Evolutionary conservation across 1,284 basidiomycete genomes (phyloP).

Genomic region (Melampsora americana): DNA sequence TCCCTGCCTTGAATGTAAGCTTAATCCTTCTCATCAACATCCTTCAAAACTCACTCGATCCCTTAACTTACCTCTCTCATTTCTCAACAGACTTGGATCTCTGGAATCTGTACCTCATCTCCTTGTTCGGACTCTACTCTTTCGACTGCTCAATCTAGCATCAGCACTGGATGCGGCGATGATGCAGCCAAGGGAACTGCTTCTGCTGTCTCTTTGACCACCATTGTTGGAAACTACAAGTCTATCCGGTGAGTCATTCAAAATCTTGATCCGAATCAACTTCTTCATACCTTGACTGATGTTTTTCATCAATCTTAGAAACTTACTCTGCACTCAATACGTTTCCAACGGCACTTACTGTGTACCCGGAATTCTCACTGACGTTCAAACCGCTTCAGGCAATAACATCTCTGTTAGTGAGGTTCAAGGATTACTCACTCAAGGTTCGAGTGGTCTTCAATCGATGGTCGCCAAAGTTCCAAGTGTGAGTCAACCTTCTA

Average conservation of each 20-base stretch:
- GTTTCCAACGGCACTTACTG: constrained; percentile 26
- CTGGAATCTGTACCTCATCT: constrained; percentile 1
- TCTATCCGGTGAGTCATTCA: constrained; percentile 1
- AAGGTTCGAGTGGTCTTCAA: background rate
- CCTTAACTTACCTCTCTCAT: background rate
- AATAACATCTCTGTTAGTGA: constrained; percentile 6
- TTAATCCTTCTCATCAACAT: background rate
- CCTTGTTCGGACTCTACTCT: constrained; percentile 19
- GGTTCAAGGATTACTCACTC: background rate
- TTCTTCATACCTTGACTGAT: too few species aligned
- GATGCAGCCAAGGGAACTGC: constrained; percentile 3
- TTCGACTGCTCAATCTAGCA: background rate
- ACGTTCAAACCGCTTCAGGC: constrained; percentile 12
- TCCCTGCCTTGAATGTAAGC: constrained; percentile 18
- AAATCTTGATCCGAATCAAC: background rate
- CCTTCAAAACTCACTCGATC: background rate
- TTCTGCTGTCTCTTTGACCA: background rate
- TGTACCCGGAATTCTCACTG: background rate
- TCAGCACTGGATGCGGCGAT: constrained; percentile 3
- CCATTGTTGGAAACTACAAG: constrained; percentile 20
- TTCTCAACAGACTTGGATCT: constrained; percentile 23
- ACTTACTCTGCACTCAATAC: constrained; percentile 24
- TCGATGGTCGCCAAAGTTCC: background rate
- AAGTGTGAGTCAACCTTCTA: background rate
- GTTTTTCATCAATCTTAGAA: constrained; percentile 1